Percentiles rank a stretch among this genome's conserved stretches.
Conservation (phyloP, 495 filamentous ascomycete species). For the Penicillium bovifimosum region DNA sequence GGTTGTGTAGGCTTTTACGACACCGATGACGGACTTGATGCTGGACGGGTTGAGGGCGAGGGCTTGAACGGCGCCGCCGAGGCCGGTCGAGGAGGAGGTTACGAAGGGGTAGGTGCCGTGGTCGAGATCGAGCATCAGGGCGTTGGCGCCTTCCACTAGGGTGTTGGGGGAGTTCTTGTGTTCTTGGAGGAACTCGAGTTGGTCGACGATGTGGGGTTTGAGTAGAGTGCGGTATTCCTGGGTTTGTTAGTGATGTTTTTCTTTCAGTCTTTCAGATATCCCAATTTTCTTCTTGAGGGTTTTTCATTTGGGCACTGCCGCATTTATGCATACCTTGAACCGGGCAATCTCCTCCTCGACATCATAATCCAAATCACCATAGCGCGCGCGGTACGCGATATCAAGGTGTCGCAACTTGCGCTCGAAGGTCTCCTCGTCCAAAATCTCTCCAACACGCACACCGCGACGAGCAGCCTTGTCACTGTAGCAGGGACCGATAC, state of each 20-base stretch:
- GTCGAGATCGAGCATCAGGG: slow-evolving; percentile 74
- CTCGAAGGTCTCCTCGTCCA: slow-evolving; percentile 69
- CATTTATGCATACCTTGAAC: slow-evolving; percentile 45
- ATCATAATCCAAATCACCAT: slow-evolving; percentile 70
- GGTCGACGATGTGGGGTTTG: slow-evolving; percentile 64
- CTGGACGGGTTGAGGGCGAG: slow-evolving; percentile 45
- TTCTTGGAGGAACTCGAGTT: slow-evolving; percentile 43
- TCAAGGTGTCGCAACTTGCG: slow-evolving; percentile 62
- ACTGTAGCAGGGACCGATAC: slow-evolving; percentile 77
- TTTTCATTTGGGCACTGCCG: neutral
- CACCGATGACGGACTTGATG: slow-evolving; percentile 66
- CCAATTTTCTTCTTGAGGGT: neutral
- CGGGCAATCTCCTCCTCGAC: slow-evolving; percentile 72
- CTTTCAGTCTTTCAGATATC: neutral
- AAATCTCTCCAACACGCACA: slow-evolving; percentile 69
- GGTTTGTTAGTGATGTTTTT: neutral
- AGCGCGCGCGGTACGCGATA: slow-evolving; percentile 62
- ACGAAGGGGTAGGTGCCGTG: slow-evolving; percentile 82
- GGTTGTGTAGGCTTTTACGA: slow-evolving; percentile 78
- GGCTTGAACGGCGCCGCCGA: slow-evolving; percentile 74
- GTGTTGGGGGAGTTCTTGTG: slow-evolving; percentile 56
- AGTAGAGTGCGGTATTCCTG: slow-evolving; percentile 63
- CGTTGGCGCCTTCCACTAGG: slow-evolving; percentile 84
- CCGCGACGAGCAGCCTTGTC: slow-evolving; percentile 74
- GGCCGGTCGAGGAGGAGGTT: slow-evolving; percentile 69